A percentile compares a stretch with the other conserved stretches of the same genome.
Conservation (phyloP, 192 early-diverging fungal genomes). For the Dissophora globulifera region DNA sequence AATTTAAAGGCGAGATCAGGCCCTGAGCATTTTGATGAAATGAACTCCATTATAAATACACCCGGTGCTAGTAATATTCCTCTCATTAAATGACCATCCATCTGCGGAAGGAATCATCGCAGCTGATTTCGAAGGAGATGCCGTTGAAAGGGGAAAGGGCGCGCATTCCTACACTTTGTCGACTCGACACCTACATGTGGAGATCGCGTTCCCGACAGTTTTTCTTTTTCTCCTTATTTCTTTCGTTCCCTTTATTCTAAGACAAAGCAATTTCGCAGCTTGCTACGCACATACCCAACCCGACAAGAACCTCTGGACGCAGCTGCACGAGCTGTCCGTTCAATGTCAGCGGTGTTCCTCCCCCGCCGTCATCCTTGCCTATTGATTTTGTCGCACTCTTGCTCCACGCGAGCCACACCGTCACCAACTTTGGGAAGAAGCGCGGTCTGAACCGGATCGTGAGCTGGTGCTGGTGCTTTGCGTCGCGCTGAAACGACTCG, state of each 20-base stretch:
- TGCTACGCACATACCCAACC: conserved; percentile 9
- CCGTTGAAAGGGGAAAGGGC: too few relatives aligned
- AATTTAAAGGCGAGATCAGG: too few relatives aligned
- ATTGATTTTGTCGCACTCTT: background rate
- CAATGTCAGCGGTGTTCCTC: conserved; percentile 5
- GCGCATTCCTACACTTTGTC: too few relatives aligned
- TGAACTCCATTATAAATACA: too few relatives aligned
- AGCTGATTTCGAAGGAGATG: too few relatives aligned
- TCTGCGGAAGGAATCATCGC: too few relatives aligned
- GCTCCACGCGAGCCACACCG: conserved; percentile 39
- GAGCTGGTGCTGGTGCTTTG: background rate
- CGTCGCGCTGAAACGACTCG: conserved; percentile 1
- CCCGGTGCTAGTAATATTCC: too few relatives aligned
- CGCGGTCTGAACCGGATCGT: conserved; percentile 11
- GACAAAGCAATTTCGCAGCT: conserved; percentile 1
- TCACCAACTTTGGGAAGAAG: conserved; percentile 7
- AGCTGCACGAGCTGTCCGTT: background rate
- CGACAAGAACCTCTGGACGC: background rate
- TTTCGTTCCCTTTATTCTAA: background rate
- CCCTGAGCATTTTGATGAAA: too few relatives aligned
- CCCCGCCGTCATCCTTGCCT: background rate
- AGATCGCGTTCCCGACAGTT: too few relatives aligned
- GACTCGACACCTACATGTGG: too few relatives aligned
- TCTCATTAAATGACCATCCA: too few relatives aligned
- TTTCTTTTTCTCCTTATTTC: too few relatives aligned